Base-by-base conservation (phyloP, 2,329 filamentous ascomycete genomes). In the Xylaria multiplex region DNA sequence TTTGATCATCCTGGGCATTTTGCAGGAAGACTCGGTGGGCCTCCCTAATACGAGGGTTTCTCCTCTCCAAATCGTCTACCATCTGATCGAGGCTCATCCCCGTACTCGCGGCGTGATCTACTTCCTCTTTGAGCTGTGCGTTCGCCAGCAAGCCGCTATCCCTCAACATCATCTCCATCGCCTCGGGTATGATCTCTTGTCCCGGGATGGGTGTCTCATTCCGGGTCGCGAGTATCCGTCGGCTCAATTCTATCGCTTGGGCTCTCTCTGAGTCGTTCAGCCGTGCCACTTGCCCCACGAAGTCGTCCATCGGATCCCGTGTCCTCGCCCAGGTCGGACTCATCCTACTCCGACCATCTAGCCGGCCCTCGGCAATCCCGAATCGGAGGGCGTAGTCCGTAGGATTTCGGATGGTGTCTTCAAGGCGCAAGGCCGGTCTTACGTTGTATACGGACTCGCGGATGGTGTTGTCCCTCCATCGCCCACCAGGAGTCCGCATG, bases 341-440 rank as follows among this genome's bases (percentile, higher is more conserved):
- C 35, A 74, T 65, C 30, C 74, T 70, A 53, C 75, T 77, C 19
- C 74, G 70, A 1, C 75, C 75, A 13, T 72, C 71, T 1, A 48
- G 19, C 7, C 73, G 69, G 13, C 70, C 71, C 0, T 70, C 69
- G 30, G 72, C 68, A 5, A 77, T 72, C 1, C 75, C 75, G 52
- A 72, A 77, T 1, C 74, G 71, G 24, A 53, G 64, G 2, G 74
- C 75, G 46, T 72, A 75, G 0, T 59, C 32, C 0, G 75, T 75
- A 19, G 75, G 74, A 6, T 62, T 57, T 0, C 59, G 65, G 1
- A 71, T 14, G 1, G 5, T n/a, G 42, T 77, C 75, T 2, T 52
- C 32, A 0, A 67, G 6, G 8, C 68, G 70, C 46, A 77, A 35
- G 2, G 75, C 75, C 2, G 75, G 75, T 7, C 69, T 60, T 6